Evolutionary conservation across 2,329 filamentous ascomycete species (phyloP).

Genomic region (Lecanoromycetidae sp.): DNA sequence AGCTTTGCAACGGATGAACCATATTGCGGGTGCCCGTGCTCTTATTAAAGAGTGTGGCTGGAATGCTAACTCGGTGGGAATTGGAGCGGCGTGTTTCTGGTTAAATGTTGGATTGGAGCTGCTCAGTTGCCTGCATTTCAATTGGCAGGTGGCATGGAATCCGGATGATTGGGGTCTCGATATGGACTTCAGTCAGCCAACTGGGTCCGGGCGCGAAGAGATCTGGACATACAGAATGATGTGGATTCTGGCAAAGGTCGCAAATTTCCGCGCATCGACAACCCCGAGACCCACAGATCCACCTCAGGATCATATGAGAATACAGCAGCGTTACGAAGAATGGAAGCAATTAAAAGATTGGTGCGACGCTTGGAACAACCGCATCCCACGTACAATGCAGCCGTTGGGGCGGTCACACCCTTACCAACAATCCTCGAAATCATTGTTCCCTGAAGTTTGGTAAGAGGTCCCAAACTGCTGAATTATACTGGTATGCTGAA

Average conservation of each 20-base stretch:
- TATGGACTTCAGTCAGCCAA: constrained; percentile 53
- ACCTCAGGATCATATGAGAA: constrained; percentile 43
- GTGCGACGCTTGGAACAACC: constrained; percentile 70
- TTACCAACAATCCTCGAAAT: constrained; percentile 54
- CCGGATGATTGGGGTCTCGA: constrained; percentile 84
- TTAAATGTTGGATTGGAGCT: constrained; percentile 83
- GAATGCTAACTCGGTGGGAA: constrained; percentile 65
- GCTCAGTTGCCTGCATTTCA: constrained; percentile 74
- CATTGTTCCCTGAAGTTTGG: constrained; percentile 78
- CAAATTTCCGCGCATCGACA: constrained; percentile 67
- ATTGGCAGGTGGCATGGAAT: constrained; percentile 78
- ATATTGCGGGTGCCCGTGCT: constrained; percentile 72
- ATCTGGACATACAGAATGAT: constrained; percentile 80
- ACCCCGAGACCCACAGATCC: constrained; percentile 14
- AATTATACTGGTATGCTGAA: constrained; percentile 6
- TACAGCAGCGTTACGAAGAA: constrained; percentile 56
- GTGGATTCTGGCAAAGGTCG: constrained; percentile 76
- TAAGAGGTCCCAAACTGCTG: constrained; percentile 31
- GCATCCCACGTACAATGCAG: constrained; percentile 74
- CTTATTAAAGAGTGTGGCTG: constrained; percentile 83
- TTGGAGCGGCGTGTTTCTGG: constrained; percentile 88
- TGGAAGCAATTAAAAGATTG: constrained; percentile 72
- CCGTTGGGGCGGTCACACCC: constrained; percentile 67
- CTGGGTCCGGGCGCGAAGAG: constrained; percentile 57
- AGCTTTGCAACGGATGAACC: constrained; percentile 70